Evolutionary conservation across 805 yeast species (phyloP), one percentile per base, ranked within the genome.

Genomic region (Lachancea sp.): DNA sequence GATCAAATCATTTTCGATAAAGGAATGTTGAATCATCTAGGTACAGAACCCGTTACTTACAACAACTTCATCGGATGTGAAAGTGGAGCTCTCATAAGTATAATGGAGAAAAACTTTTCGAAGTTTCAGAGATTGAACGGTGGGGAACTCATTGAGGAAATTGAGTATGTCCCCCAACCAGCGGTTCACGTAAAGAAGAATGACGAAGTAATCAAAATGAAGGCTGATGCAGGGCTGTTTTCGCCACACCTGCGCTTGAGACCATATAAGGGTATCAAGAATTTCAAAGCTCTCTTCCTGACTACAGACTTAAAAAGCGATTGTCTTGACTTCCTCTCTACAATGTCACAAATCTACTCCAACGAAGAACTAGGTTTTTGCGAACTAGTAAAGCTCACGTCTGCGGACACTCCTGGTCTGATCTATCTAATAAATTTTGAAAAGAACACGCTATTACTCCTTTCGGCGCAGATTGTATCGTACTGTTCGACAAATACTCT

Each of bases 231-330:
- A 74, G 35, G 57, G 72, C 13, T 58, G 61, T 43, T 73, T 72
- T 51, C 80, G 81, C 88, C 77, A 67, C 49, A 61, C 69, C 54
- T 83, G 49, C 73, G 75, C 43, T 67, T 83, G 36, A 70, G 71
- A 32, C 85, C 90, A 0, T 50, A 72, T 6, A 55, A 58, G 18
- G 71, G 70, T 1, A 58, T 63, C 1, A 80, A 81, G 45, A 64
- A 73, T 43, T 72, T 80, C 43, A 74, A 72, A 41, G 58, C 77
- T 6, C 46, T 82, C 7, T 51, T 80, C 44, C 51, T 83, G 1
- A 53, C 64, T 0, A 51, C 67, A 4, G 45, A 55, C 2, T 44
- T 43, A n/a, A 47, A 48, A 20, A 51, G 50, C 4, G 64, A 58
- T 36, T 58, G 64, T 39, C 36, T 40, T 11, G 40, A 50, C 2